A percentile compares a stretch with the other conserved stretches of the same genome.
phyloP scores from a whole-genome alignment of 176 grass and related monocot genomes.

The Tillandsia leiboldiana region DNA sequence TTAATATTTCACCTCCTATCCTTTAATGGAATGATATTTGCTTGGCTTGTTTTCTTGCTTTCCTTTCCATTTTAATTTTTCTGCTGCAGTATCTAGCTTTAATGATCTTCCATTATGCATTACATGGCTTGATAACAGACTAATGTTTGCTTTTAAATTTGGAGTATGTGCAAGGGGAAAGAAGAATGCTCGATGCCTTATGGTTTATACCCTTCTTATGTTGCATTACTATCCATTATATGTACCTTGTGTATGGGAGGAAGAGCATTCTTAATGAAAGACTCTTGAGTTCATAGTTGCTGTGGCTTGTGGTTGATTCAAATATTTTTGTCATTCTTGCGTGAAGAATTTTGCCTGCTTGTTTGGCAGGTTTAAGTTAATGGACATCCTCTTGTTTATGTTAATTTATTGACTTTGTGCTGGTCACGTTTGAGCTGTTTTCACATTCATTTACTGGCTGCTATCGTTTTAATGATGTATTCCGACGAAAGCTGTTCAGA shows the following conservation, averaged over 20 bases:
- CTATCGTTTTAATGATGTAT: no score
- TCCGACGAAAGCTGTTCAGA: no score
- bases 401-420: no score
- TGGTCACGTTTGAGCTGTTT: no score
- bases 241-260: not conserved
- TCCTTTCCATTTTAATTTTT: not conserved
- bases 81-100: not conserved
- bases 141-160: not conserved
- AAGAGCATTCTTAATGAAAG: not conserved
- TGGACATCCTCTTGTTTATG: no score
- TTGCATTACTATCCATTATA: not conserved
- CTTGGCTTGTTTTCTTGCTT: not conserved
- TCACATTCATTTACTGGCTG: no score
- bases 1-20: not conserved
- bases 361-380: no score
- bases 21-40: not conserved
- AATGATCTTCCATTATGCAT: not conserved
- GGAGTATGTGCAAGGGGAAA: not conserved
- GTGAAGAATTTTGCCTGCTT: no score
- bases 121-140: not conserved
- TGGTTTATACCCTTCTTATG: not conserved
- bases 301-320: no score
- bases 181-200: not conserved
- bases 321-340: no score
- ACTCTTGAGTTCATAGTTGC: not conserved